Conservation (phyloP, 1,284 basidiomycete species). For the Marasmius fiardii region DNA sequence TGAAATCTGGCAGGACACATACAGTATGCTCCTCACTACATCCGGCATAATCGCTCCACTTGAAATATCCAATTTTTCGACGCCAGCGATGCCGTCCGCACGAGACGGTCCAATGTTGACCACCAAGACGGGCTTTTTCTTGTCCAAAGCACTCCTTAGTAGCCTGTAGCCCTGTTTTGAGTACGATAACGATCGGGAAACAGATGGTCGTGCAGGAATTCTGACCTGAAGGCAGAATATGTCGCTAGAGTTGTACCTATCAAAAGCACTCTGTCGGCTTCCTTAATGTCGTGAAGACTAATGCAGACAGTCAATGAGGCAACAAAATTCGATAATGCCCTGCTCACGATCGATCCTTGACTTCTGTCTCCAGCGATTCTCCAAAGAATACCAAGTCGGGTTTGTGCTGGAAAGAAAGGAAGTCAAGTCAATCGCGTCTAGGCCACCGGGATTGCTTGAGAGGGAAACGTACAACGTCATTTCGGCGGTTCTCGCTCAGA, state of each 20-base stretch:
- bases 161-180: slow-evolving; percentile 40
- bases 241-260: slow-evolving; percentile 90
- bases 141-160: slow-evolving; percentile 76
- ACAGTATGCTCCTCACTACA: slow-evolving; percentile 57
- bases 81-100: slow-evolving; percentile 67
- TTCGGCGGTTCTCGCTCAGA: slow-evolving; percentile 46
- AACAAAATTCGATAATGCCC: slow-evolving; percentile 2
- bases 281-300: slow-evolving; percentile 62
- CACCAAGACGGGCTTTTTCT: slow-evolving; percentile 74
- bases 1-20: slow-evolving; percentile 26
- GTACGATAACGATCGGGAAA: neutral
- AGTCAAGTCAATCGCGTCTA: neutral
- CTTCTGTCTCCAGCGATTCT: slow-evolving; percentile 66
- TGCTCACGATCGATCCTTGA: slow-evolving; percentile 72
- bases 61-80: slow-evolving; percentile 76
- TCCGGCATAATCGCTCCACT: slow-evolving; percentile 69
- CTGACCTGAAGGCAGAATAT: slow-evolving; percentile 83
- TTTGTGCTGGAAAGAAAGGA: slow-evolving; percentile 53
- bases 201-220: neutral
- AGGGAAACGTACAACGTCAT: slow-evolving; percentile 44
- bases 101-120: slow-evolving; percentile 86
- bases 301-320: neutral
- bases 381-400: slow-evolving; percentile 89
- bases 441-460: slow-evolving; percentile 2
- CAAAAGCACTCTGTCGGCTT: slow-evolving; percentile 67